Conservation (phyloP, 768 basidiomycete genomes). For the Lactifluus echinatus region DNA sequence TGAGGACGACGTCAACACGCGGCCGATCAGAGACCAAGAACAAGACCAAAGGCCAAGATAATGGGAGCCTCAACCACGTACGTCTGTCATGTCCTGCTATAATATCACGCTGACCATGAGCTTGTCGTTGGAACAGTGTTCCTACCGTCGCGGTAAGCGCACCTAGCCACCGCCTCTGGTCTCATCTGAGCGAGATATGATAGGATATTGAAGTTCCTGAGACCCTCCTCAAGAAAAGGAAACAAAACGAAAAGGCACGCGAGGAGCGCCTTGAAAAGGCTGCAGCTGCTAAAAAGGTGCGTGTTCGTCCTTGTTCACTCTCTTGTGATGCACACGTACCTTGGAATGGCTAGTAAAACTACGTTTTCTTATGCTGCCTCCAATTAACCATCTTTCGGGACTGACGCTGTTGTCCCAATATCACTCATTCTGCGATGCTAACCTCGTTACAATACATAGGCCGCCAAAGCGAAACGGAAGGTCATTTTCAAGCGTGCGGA, state of each 20-base stretch:
- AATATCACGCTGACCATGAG: neutral
- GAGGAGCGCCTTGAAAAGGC: conserved; percentile 88
- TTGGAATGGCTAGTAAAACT: conserved; percentile 66
- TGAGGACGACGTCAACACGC: neutral
- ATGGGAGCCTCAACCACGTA: conserved; percentile 50
- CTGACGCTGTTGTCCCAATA: conserved; percentile 39
- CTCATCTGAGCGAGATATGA: conserved; percentile 9
- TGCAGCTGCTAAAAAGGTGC: conserved; percentile 80
- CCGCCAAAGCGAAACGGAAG: conserved; percentile 84
- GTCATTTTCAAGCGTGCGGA: conserved; percentile 99
- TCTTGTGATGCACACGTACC: conserved; percentile 77
- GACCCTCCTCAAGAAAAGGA: conserved; percentile 99
- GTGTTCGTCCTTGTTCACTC: conserved; percentile 24
- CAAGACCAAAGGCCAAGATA: conserved; percentile 31
- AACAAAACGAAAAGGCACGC: conserved; percentile 92
- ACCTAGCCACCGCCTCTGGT: neutral
- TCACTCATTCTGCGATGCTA: conserved; percentile 21
- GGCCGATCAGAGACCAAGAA: conserved; percentile 10
- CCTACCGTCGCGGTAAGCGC: conserved; percentile 2
- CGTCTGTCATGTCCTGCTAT: conserved; percentile 23
- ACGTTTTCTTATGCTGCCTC: conserved; percentile 60
- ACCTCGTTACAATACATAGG: conserved; percentile 38
- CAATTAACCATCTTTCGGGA: conserved; percentile 96
- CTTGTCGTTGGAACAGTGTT: neutral
- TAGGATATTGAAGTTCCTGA: conserved; percentile 96